phyloP scores from a whole-genome alignment of 2,329 filamentous ascomycete genomes.

The Curvularia sp. region DNA sequence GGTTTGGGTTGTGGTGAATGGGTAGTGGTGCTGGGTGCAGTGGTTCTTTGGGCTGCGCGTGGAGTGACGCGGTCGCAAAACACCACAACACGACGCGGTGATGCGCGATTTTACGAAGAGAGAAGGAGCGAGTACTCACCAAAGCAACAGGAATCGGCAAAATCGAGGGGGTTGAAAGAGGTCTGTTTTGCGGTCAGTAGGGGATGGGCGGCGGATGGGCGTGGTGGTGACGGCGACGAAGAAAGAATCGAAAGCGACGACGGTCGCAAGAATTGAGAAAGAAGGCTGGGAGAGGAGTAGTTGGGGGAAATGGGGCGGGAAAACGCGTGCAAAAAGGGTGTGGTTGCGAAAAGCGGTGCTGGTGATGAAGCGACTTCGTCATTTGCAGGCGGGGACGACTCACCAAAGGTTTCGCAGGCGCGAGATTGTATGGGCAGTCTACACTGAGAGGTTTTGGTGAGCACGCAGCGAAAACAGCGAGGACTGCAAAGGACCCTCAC shows the following conservation, averaged over 20 bases:
- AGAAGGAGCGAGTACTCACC: constrained; percentile 40
- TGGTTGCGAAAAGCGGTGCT: constrained; percentile 37
- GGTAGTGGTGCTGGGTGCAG: constrained; percentile 14
- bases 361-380: constrained; percentile 23
- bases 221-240: constrained; percentile 38
- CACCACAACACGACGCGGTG: constrained; percentile 36
- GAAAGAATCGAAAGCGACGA: constrained; percentile 41
- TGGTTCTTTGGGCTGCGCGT: constrained; percentile 32
- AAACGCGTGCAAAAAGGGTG: constrained; percentile 44
- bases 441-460: constrained; percentile 14
- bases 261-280: constrained; percentile 36
- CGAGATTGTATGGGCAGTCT: constrained; percentile 32
- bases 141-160: constrained; percentile 26
- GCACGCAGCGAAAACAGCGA: constrained; percentile 14
- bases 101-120: constrained; percentile 37
- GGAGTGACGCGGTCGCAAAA: constrained; percentile 42
- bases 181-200: constrained; percentile 46
- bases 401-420: constrained; percentile 41
- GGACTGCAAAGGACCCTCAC: constrained; percentile 12
- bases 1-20: constrained; percentile 20
- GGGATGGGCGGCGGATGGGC: constrained; percentile 20
- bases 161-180: constrained; percentile 31
- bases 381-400: constrained; percentile 44
- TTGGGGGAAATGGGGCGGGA: constrained; percentile 39
- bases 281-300: constrained; percentile 33